Evolutionary conservation across 305 asterid species (phyloP).

Genomic region (Andrographis paniculata): DNA sequence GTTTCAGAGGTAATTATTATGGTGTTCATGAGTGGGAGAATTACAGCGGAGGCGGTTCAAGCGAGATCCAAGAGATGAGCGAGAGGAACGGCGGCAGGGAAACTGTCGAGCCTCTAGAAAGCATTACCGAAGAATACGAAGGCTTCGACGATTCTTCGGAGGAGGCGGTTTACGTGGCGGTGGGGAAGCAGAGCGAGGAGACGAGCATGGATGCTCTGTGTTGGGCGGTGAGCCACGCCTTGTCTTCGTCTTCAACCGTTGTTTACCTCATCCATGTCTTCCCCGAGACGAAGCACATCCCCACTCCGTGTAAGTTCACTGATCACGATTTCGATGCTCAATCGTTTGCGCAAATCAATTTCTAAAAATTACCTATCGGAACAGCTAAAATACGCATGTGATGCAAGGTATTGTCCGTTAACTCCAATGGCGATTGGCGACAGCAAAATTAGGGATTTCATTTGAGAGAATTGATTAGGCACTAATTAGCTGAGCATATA

Average conservation of each 20-base stretch:
- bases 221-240: constrained; percentile 36
- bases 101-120: constrained; percentile 3
- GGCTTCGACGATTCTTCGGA: constrained; percentile 18
- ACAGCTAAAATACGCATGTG: too few species aligned
- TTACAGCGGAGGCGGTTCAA: constrained; percentile 11
- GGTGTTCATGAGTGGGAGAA: constrained; percentile 6
- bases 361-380: too few species aligned
- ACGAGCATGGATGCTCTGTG: constrained; percentile 52
- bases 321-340: too few species aligned
- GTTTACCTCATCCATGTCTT: constrained; percentile 55
- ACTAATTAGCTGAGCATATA: too few species aligned
- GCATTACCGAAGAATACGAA: constrained; percentile 30
- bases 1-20: background rate
- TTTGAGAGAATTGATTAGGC: background rate
- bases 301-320: constrained; percentile 44
- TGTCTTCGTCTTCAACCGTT: constrained; percentile 21
- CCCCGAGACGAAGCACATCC: constrained; percentile 52
- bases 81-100: constrained; percentile 15
- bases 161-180: constrained; percentile 39
- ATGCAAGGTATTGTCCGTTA: too few species aligned
- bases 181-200: constrained; percentile 26
- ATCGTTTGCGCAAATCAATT: too few species aligned
- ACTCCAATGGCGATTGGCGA: background rate
- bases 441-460: too few species aligned
- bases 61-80: constrained; percentile 36